A percentile compares a stretch with the other conserved stretches of the same genome.
phyloP scores from a whole-genome alignment of 2,329 filamentous ascomycete genomes.

The Gremmenia infestans region DNA sequence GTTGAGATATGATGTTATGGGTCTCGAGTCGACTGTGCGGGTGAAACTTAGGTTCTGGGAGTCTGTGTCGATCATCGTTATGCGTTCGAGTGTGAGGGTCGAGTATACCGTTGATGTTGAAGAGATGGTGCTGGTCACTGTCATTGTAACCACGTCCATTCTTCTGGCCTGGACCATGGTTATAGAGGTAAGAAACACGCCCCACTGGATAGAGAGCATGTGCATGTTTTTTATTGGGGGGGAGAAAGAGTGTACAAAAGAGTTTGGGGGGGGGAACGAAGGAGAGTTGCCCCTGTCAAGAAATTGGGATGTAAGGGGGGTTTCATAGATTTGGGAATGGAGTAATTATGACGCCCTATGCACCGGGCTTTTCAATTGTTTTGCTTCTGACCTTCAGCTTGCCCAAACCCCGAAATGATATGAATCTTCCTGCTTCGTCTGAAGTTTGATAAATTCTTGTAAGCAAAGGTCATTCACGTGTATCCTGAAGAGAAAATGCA shows the following conservation, averaged over 20 bases:
- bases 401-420: too few species aligned
- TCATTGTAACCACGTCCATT: background rate
- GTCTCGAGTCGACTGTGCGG: background rate
- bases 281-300: too few species aligned
- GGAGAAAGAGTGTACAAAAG: background rate
- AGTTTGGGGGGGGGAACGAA: background rate
- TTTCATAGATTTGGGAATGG: too few species aligned
- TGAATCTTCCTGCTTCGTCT: too few species aligned
- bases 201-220: background rate
- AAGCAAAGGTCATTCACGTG: too few species aligned
- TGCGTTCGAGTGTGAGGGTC: background rate
- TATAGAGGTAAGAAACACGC: background rate
- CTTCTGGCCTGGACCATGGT: background rate
- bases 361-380: too few species aligned
- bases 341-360: too few species aligned
- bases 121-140: background rate
- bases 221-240: background rate
- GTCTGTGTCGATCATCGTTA: background rate
- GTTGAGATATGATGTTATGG: background rate
- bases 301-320: too few species aligned
- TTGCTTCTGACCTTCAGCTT: too few species aligned
- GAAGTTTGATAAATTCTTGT: too few species aligned
- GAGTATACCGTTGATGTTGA: background rate
- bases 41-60: background rate
- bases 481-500: too few species aligned